Percentiles rank a stretch among this genome's conserved stretches.
phyloP scores from a whole-genome alignment of 2,329 filamentous ascomycete genomes.

The Epichloe aotearoae region DNA sequence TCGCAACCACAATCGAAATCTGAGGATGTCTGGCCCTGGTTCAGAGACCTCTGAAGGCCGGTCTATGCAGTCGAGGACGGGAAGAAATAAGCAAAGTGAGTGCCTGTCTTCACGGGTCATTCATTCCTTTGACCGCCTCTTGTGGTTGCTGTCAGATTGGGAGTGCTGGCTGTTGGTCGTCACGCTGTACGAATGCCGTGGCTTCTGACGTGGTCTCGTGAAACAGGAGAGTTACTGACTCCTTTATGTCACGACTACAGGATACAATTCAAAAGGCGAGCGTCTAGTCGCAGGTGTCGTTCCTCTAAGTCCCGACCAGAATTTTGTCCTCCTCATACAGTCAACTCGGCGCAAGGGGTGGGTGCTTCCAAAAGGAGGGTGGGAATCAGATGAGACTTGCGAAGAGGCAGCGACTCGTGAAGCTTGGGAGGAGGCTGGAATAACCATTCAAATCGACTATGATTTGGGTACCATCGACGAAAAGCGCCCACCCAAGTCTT shows the following conservation, averaged over 20 bases:
- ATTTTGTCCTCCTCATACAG: conserved; percentile 84
- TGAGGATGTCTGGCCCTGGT: conserved; percentile 23
- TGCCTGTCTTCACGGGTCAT: conserved; percentile 5
- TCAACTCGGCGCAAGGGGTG: conserved; percentile 82
- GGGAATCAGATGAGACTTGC: conserved; percentile 88
- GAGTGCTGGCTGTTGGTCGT: neutral
- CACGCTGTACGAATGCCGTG: neutral
- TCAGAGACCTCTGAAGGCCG: conserved; percentile 28
- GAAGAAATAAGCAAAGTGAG: conserved; percentile 72
- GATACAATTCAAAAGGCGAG: conserved; percentile 85
- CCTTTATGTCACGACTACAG: conserved; percentile 33
- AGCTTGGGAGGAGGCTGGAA: conserved; percentile 96
- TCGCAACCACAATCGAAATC: conserved; percentile 7
- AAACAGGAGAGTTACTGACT: conserved; percentile 7
- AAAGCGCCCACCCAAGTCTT: conserved; percentile 63
- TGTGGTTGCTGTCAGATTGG: neutral
- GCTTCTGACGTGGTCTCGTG: neutral
- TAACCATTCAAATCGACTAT: conserved; percentile 69
- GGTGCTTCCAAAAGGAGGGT: conserved; percentile 96
- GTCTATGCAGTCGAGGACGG: conserved; percentile 61
- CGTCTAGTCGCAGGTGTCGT: conserved; percentile 92
- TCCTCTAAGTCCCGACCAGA: conserved; percentile 73
- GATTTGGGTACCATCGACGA: conserved; percentile 82
- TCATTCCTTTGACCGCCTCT: neutral
- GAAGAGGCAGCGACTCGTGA: conserved; percentile 76